phyloP scores from a whole-genome alignment of 2,329 filamentous ascomycete genomes.

The Sclerotinia sclerotiorum region DNA sequence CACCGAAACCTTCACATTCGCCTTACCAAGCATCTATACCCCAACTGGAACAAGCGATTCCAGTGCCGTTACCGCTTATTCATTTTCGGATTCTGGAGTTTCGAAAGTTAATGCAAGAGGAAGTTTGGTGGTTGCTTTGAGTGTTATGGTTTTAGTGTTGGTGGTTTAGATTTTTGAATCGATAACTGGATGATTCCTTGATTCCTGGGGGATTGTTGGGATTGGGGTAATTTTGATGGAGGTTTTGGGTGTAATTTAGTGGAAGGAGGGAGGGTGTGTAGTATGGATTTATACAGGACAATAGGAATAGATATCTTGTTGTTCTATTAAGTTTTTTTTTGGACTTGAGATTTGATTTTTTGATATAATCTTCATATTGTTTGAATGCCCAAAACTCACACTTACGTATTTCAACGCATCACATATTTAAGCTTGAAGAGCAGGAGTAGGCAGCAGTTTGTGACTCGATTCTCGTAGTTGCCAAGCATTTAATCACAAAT shows the following conservation, averaged over 20 bases:
- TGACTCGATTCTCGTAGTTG: not conserved
- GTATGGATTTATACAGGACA: not conserved
- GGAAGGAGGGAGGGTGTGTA: not conserved
- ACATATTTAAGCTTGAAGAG: not conserved
- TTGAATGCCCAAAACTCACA: no score
- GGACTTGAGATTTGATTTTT: not conserved
- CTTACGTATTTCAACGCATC: no score
- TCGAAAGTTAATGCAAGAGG: not conserved
- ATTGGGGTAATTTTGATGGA: not conserved
- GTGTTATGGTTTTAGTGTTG: not conserved
- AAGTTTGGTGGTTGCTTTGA: not conserved
- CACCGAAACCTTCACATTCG: constrained; percentile 17
- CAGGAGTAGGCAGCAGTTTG: not conserved
- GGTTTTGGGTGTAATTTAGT: not conserved
- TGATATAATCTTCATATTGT: not conserved
- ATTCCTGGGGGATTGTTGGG: not conserved
- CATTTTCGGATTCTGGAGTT: not conserved
- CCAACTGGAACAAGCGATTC: constrained; percentile 7
- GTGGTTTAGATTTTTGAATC: not conserved
- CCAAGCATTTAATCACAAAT: not conserved
- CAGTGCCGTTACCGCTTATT: constrained; percentile 11
- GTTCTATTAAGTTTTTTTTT: not conserved
- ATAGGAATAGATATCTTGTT: not conserved
- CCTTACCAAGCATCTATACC: constrained; percentile 13
- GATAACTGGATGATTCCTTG: not conserved